A percentile compares a stretch with the other conserved stretches of the same genome.
These are phyloP conservation scores for Eucalyptus lansdowneana DNA, from an alignment of 345 rosid species.

Conservation along the genomic window DNA sequence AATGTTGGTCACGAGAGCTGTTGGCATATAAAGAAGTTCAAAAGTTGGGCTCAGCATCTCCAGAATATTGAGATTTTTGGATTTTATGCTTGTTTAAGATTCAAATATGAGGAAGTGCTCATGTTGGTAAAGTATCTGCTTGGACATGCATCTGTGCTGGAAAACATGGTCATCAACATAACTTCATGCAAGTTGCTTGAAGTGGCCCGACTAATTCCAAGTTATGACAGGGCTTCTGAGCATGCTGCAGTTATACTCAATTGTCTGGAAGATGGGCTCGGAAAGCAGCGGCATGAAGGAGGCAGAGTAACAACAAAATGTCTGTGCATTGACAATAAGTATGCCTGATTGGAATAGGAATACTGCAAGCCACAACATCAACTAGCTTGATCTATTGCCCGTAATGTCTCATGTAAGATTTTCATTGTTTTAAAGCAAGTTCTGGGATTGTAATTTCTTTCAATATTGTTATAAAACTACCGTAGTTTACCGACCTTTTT, in stretches of 20 bases:
- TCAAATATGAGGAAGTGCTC: background rate
- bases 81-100: background rate
- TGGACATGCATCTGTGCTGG: background rate
- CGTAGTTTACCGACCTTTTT: background rate
- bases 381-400: background rate
- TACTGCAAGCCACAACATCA: background rate
- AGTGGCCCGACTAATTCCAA: background rate
- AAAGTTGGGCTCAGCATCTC: background rate
- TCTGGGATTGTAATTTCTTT: background rate
- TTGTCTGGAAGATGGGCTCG: background rate
- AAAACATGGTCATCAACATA: background rate
- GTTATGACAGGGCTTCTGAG: background rate
- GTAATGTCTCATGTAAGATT: background rate
- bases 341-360: background rate
- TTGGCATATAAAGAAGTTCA: background rate
- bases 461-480: background rate
- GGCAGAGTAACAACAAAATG: background rate
- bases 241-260: background rate
- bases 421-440: background rate
- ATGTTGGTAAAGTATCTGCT: background rate
- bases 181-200: background rate
- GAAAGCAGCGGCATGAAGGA: background rate
- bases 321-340: background rate
- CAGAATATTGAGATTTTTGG: background rate
- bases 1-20: background rate